Percentiles rank a stretch among this genome's conserved stretches.
These are phyloP conservation scores for Oryza punctata DNA, from an alignment of 176 grass and related monocot genomes.

Conservation along the genomic window DNA sequence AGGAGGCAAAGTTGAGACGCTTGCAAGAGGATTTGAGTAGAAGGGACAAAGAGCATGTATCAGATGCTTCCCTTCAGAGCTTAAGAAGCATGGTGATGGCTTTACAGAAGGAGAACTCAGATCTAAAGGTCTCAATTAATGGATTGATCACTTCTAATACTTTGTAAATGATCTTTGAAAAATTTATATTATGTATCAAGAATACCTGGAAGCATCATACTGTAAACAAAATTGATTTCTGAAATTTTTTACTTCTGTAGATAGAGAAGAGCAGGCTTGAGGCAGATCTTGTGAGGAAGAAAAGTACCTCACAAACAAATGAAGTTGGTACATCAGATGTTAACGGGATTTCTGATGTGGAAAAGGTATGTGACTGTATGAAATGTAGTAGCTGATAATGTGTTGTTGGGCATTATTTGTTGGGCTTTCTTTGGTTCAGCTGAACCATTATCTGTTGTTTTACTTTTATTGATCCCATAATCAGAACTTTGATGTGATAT, in stretches of 20 bases:
- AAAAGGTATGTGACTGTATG: slow-evolving; percentile 37
- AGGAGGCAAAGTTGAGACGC: slow-evolving; percentile 54
- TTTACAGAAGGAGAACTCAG: slow-evolving; percentile 79
- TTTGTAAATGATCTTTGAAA: slow-evolving; percentile 4
- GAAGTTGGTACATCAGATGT: slow-evolving; percentile 37
- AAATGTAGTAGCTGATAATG: neutral
- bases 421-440: neutral
- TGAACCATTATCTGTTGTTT: slow-evolving; percentile 13
- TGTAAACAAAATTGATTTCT: slow-evolving; percentile 1
- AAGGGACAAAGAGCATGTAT: slow-evolving; percentile 46
- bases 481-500: slow-evolving; percentile 15
- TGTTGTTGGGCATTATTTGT: neutral
- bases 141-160: slow-evolving; percentile 1
- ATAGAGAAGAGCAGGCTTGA: slow-evolving; percentile 66
- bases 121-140: slow-evolving; percentile 70
- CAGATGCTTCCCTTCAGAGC: slow-evolving; percentile 53
- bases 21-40: slow-evolving; percentile 61
- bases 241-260: slow-evolving; percentile 49
- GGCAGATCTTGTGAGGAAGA: slow-evolving; percentile 41
- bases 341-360: slow-evolving; percentile 33
- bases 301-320: slow-evolving; percentile 46
- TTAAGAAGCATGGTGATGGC: slow-evolving; percentile 57
- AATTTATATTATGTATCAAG: neutral
- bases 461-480: neutral
- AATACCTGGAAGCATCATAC: slow-evolving; percentile 13